phyloP scores from a whole-genome alignment of 495 filamentous ascomycete species.

The Chaetomium cochliodes region DNA sequence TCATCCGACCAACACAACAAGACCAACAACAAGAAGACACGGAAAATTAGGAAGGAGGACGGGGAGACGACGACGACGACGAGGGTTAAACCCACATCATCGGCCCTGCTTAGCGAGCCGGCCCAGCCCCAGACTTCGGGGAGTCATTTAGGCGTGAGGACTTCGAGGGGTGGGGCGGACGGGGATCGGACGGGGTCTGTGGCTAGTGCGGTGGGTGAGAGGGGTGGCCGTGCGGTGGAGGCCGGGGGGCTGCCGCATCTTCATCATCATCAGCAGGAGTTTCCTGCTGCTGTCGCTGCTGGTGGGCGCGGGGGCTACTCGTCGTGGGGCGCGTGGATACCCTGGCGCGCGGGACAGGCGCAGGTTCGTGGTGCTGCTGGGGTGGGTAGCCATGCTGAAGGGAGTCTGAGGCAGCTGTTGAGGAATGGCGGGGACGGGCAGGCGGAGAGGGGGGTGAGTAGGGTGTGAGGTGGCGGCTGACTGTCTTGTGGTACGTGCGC shows the following conservation, averaged over 20 bases:
- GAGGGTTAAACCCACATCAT: constrained; percentile 29
- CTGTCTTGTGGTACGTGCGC: too few relatives aligned
- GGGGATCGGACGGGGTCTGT: neutral
- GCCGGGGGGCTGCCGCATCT: too few relatives aligned
- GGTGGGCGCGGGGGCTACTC: neutral
- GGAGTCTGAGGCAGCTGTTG: constrained; percentile 10
- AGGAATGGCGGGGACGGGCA: constrained; percentile 1
- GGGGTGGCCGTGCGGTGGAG: too few relatives aligned
- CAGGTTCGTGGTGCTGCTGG: neutral
- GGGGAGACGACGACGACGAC: neutral
- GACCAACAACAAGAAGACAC: neutral
- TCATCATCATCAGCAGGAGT: neutral
- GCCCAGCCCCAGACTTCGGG: constrained; percentile 49
- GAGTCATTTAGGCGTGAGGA: constrained; percentile 41
- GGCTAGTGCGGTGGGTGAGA: too few relatives aligned
- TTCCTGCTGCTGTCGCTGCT: neutral
- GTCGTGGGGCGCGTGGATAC: constrained; percentile 1
- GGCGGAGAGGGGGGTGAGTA: too few relatives aligned
- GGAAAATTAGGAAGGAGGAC: too few relatives aligned
- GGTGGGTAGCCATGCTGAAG: neutral
- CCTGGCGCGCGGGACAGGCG: neutral
- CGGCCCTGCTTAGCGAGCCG: constrained; percentile 45
- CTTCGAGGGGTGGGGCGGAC: constrained; percentile 22
- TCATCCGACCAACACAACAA: neutral
- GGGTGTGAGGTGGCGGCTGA: too few relatives aligned